Conservation (phyloP, 2,329 filamentous ascomycete genomes). For the Fusarium solani-melongenae region DNA sequence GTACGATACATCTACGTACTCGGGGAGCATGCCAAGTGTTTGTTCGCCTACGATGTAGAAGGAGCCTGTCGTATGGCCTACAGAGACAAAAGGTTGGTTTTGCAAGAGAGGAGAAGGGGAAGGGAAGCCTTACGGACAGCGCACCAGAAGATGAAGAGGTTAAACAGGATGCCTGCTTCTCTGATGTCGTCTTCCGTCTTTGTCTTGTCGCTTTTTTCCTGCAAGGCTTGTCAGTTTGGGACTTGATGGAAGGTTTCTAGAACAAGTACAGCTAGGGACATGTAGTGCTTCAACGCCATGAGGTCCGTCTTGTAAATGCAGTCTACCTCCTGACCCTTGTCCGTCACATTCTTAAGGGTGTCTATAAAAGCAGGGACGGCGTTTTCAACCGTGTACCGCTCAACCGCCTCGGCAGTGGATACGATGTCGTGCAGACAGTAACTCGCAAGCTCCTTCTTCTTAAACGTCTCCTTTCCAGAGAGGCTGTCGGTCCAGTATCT, state of each 20-base stretch:
- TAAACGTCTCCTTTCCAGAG: conserved; percentile 37
- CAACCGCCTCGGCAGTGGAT: conserved; percentile 48
- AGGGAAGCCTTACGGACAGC: conserved; percentile 56
- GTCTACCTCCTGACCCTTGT: background rate
- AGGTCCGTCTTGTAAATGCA: conserved; percentile 39
- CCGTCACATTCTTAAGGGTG: conserved; percentile 33
- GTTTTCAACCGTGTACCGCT: conserved; percentile 49
- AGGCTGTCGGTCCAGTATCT: conserved; percentile 52
- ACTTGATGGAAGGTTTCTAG: background rate
- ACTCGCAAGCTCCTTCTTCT: conserved; percentile 48
- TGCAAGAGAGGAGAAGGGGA: background rate
- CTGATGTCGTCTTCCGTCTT: conserved; percentile 21
- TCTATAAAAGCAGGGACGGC: conserved; percentile 40
- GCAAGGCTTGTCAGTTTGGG: background rate
- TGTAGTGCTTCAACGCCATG: conserved; percentile 34
- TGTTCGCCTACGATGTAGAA: conserved; percentile 55
- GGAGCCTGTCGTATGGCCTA: conserved; percentile 59
- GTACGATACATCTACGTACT: conserved; percentile 49
- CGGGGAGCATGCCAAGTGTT: conserved; percentile 53
- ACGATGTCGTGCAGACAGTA: conserved; percentile 56
- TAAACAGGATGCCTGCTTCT: conserved; percentile 52
- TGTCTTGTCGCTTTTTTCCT: background rate
- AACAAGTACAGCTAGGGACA: conserved; percentile 36
- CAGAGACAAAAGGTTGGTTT: conserved; percentile 25
- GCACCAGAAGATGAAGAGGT: conserved; percentile 59